Evolutionary conservation across 805 yeast species (phyloP).

Genomic region (Blastobotrys parvus): DNA sequence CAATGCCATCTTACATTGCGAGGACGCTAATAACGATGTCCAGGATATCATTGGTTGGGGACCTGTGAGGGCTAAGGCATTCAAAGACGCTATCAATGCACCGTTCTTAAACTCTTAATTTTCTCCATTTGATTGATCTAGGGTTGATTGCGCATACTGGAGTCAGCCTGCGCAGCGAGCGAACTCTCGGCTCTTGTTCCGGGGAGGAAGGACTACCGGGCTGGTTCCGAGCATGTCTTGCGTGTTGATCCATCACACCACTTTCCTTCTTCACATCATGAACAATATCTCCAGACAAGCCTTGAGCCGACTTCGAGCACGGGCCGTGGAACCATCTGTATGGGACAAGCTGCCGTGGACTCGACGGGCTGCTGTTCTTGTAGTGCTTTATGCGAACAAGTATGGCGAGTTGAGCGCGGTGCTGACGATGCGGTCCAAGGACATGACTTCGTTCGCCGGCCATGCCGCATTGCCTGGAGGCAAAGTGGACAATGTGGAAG

Average conservation of each 20-base stretch:
- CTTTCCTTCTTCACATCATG: no score
- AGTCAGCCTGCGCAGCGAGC: no score
- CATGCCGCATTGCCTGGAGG: slow-evolving; percentile 95
- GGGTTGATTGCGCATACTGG: no score
- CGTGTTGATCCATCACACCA: no score
- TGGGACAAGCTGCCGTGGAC: slow-evolving; percentile 54
- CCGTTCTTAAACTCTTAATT: slow-evolving; percentile 12
- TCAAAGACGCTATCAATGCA: slow-evolving; percentile 16
- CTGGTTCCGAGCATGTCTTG: no score
- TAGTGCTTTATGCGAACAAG: slow-evolving; percentile 56
- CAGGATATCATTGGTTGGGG: slow-evolving; percentile 22
- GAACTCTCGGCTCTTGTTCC: no score
- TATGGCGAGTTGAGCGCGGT: slow-evolving; percentile 69
- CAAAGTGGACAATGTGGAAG: slow-evolving; percentile 56
- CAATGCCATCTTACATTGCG: slow-evolving; percentile 10
- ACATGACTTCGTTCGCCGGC: slow-evolving; percentile 70
- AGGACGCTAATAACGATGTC: slow-evolving; percentile 10
- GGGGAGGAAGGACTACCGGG: no score
- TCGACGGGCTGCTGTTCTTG: slow-evolving; percentile 73
- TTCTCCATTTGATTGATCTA: no score
- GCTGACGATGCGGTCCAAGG: slow-evolving; percentile 67
- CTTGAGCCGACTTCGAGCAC: slow-evolving; percentile 4
- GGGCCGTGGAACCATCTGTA: slow-evolving; percentile 12
- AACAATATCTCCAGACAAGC: background rate
- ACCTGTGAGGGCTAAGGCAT: slow-evolving; percentile 17